Percentiles rank a stretch among this genome's conserved stretches.
phyloP scores from a whole-genome alignment of 768 basidiomycete genomes.

The Imleria badia region DNA sequence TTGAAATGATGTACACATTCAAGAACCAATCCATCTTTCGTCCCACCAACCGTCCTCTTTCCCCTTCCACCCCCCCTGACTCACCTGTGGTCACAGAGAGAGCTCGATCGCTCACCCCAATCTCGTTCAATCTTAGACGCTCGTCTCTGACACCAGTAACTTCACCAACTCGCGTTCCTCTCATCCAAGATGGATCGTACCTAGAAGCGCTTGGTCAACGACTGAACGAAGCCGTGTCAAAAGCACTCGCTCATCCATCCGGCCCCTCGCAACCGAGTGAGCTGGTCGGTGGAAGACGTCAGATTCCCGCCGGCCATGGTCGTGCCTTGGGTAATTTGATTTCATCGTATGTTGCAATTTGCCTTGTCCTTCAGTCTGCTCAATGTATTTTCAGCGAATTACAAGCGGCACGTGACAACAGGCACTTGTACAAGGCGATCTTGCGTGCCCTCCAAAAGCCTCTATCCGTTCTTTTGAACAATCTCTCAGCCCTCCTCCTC shows the following conservation, averaged over 20 bases:
- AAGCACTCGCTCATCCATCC: slow-evolving; percentile 64
- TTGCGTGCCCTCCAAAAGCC: slow-evolving; percentile 74
- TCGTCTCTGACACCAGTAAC: slow-evolving; percentile 41
- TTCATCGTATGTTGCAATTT: slow-evolving; percentile 53
- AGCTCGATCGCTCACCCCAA: slow-evolving; percentile 52
- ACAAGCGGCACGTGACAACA: slow-evolving; percentile 59
- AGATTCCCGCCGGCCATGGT: slow-evolving; percentile 75
- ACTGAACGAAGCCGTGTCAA: slow-evolving; percentile 79
- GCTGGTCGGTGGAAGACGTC: slow-evolving; percentile 61
- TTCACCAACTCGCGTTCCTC: slow-evolving; percentile 39
- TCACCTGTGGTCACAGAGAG: slow-evolving; percentile 43
- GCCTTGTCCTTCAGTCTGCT: slow-evolving; percentile 12
- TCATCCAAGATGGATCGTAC: slow-evolving; percentile 78
- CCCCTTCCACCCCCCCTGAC: slow-evolving; percentile 47
- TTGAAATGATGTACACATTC: slow-evolving; percentile 59
- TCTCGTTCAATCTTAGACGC: slow-evolving; percentile 61
- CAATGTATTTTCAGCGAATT: slow-evolving; percentile 54
- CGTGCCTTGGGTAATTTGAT: slow-evolving; percentile 65
- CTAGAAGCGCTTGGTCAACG: slow-evolving; percentile 74
- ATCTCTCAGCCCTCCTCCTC: slow-evolving; percentile 64
- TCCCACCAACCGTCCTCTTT: slow-evolving; percentile 60
- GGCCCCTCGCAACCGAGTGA: slow-evolving; percentile 54
- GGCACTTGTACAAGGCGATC: slow-evolving; percentile 66
- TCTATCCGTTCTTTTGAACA: slow-evolving; percentile 69
- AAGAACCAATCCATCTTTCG: slow-evolving; percentile 68